Evolutionary conservation across 1,284 basidiomycete genomes (phyloP).

Genomic region (Irpex sp.): DNA sequence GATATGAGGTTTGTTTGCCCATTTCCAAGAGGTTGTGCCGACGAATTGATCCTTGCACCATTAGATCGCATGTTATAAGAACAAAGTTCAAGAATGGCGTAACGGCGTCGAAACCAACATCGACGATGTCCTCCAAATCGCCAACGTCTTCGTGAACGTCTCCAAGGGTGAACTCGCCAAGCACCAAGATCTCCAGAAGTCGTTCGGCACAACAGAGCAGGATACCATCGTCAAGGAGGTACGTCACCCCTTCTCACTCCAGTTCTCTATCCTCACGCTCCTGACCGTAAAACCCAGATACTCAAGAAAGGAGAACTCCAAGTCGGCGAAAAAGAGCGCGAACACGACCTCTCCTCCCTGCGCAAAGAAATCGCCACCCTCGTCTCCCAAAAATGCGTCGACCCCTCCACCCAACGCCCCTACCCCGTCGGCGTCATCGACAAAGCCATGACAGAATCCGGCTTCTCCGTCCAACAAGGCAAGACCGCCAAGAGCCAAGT

Average conservation of each 20-base stretch:
- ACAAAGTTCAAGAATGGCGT: constrained; percentile 97
- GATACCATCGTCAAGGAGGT: constrained; percentile 83
- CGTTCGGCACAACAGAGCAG: constrained; percentile 77
- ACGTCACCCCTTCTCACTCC: constrained; percentile 8
- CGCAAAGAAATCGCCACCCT: constrained; percentile 92
- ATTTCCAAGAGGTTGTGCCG: neutral
- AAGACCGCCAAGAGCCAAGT: constrained; percentile 94
- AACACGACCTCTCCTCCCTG: constrained; percentile 79
- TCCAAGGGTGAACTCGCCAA: constrained; percentile 95
- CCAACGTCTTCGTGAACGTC: constrained; percentile 94
- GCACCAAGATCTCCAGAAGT: constrained; percentile 84
- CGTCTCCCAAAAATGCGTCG: constrained; percentile 93
- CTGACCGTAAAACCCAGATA: constrained; percentile 48
- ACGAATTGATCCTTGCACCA: constrained; percentile 16
- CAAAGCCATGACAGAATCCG: constrained; percentile 94
- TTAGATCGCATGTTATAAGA: constrained; percentile 98
- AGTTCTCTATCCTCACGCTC: neutral
- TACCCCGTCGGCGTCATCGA: constrained; percentile 97
- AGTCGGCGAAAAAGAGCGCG: constrained; percentile 94
- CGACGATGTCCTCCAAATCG: constrained; percentile 96
- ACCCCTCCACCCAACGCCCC: constrained; percentile 83
- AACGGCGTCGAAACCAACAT: constrained; percentile 91
- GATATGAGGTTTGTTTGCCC: constrained; percentile 75
- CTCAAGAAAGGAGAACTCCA: constrained; percentile 95
- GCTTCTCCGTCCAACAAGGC: constrained; percentile 83